Percentiles rank a stretch among this genome's conserved stretches.
Evolutionary conservation across 192 early-diverging fungal genomes (phyloP).

Genomic region (Mortierella claussenii): DNA sequence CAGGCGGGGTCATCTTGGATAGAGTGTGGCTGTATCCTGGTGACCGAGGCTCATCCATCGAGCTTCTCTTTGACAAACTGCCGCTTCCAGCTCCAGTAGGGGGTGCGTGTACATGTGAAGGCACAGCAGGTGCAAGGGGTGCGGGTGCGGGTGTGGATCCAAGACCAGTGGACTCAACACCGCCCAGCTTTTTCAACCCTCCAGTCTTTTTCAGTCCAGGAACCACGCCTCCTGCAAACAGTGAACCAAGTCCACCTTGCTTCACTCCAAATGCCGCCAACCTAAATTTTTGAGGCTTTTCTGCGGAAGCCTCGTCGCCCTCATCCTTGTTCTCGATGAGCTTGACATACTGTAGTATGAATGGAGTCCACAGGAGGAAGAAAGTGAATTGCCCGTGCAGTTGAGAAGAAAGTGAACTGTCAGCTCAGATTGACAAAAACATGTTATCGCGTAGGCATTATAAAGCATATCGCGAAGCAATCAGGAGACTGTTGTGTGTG

Average conservation of each 20-base stretch:
- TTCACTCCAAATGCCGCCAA: constrained; percentile 83
- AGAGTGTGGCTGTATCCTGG: constrained; percentile 11
- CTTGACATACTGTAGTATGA: constrained; percentile 57
- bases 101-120: neutral
- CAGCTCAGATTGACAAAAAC: too few relatives aligned
- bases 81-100: neutral
- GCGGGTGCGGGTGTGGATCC: neutral
- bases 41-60: constrained; percentile 38
- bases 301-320: constrained; percentile 13
- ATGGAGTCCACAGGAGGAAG: too few relatives aligned
- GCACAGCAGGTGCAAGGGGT: neutral
- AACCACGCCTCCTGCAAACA: constrained; percentile 77
- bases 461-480: too few relatives aligned
- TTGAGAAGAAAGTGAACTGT: too few relatives aligned
- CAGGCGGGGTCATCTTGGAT: constrained; percentile 24
- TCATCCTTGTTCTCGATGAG: constrained; percentile 45
- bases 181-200: constrained; percentile 33
- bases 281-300: constrained; percentile 61
- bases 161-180: neutral
- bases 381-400: too few relatives aligned
- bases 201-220: constrained; percentile 73
- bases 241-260: constrained; percentile 79
- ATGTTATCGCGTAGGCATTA: too few relatives aligned
- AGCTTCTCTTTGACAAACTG: constrained; percentile 18
- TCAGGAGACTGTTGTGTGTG: too few relatives aligned